Evolutionary conservation across 2,329 filamentous ascomycete genomes (phyloP), one percentile per base, ranked within the genome.

Genomic region (Scortechinia acanthostroma): DNA sequence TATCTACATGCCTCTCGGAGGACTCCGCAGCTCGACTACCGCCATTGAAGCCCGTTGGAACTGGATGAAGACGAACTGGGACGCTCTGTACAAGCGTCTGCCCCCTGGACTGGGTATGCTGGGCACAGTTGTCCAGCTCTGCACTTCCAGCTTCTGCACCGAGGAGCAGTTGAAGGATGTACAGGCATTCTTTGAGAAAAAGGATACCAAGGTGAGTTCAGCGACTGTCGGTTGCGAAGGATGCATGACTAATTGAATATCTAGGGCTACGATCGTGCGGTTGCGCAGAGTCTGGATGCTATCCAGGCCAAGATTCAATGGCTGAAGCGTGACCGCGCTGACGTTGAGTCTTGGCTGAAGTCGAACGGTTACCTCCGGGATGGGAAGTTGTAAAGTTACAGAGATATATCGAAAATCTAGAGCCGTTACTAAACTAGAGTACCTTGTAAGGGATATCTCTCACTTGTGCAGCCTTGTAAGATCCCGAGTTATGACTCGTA

Each of bases 61-160:
- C 16, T 97, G 88, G 87, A 74, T 95, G 71, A 86, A 83, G 59
- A 74, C 82, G 52, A 93, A 95, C 67, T 97, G 91, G 90, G 86
- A 88, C n/a, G 74, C 79, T 23, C 71, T 97, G 37, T 77, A 80
- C 61, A 81, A 86, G 72, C 83, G 87, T 57, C 77, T 95, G 42
- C 91, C 90, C 21, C 88, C 91, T n/a, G 84, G 82, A 16, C 76
- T 94, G 53, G 84, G 86, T 28, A 91, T 97, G 77, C 73, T 97
- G 42, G 86, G 89, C 51, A 83, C 77, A 40, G 83, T 96, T 54
- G 88, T 97, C 3, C 80, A 81, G 47, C 87, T 95, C 55, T 86
- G 83, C 55, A 91, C 88, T 2, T 82, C 81, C 35, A 83, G 85
- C 59, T 94, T 96, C 66, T 88, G 87, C 17, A 83, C 76, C 49